Evolutionary conservation across 768 basidiomycete species (phyloP), one percentile per base, ranked within the genome.

Genomic region (Gautieria morchelliformis): DNA sequence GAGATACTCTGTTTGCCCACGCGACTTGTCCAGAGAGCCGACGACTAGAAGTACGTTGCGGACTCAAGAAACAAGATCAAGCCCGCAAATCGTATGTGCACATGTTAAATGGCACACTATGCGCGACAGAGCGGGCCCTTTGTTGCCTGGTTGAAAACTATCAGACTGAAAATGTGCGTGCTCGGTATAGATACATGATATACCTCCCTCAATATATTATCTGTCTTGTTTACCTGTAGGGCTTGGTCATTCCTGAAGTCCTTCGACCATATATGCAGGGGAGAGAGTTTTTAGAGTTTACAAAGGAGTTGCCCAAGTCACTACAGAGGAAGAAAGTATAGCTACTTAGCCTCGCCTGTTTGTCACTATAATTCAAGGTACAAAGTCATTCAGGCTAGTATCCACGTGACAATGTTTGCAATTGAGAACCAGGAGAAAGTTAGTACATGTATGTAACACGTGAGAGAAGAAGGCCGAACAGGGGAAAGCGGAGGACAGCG

Each of bases 141-240:
- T 98, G 95, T 72, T 98, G 96, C 71, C 65, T 99, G 57, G 94
- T 93, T n/a, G 96, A 99, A 74, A 98, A 98, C 71, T 93, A 95
- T 69, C 96, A 99, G 73, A 97, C 93, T 0, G 78, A 88, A 0
- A 93, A 96, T 51, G 94, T 95, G 65, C 57, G 85, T 75, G 52
- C 5, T 27, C 15, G 9, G 32, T 42, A 9, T 11, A 22, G 8
- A 30, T 49, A 7, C 8, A 30, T 10, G 9, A 30, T 49, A 4
- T 4, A 33, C 1, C 32, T n/a, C 11, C 6, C 19, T 27, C n/a
- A 39, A 11, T 53, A 27, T 60, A 56, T 56, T 37, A 35, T 48
- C 47, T 10, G 47, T 39, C 24, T n/a, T 17, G 30, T 27, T 32
- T 37, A 3, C 27, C 27, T 67, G 4, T 9, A 96, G 93, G 95